A percentile compares a stretch with the other conserved stretches of the same genome.
Conservation (phyloP, 169 alveolate species). For the Cryptosporidium felis region DNA sequence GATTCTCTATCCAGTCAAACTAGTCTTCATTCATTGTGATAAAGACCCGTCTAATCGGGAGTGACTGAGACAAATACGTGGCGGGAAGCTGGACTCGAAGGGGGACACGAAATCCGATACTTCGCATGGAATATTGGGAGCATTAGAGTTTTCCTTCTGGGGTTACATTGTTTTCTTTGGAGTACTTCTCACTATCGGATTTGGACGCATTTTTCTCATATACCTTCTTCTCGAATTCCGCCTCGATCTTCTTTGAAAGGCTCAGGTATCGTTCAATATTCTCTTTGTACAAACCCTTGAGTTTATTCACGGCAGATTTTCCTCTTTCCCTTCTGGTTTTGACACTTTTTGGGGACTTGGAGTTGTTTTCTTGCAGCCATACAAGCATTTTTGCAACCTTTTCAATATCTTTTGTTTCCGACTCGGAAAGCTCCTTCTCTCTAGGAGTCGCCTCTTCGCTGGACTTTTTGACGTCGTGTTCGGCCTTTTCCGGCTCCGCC, state of each 20-base stretch:
- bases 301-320: not conserved
- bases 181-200: no score
- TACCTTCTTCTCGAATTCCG: not conserved
- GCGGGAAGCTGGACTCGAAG: no score
- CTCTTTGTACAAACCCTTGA: not conserved
- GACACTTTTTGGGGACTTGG: not conserved
- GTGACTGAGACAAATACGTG: constrained; percentile 13
- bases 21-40: no score
- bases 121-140: no score
- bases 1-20: not conserved
- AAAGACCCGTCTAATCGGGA: no score
- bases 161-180: no score
- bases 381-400: constrained; percentile 35
- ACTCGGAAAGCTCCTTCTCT: not conserved
- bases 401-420: not conserved
- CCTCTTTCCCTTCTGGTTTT: constrained; percentile 35
- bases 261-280: not conserved
- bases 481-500: no score
- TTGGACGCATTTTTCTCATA: not conserved
- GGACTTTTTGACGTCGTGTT: no score
- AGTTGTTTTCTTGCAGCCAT: constrained; percentile 40
- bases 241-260: constrained; percentile 4
- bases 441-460: not conserved
- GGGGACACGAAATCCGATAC: no score
- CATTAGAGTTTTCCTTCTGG: no score